Conservation (phyloP, 805 yeast genomes). For the Yamadazyma nakazawae region DNA sequence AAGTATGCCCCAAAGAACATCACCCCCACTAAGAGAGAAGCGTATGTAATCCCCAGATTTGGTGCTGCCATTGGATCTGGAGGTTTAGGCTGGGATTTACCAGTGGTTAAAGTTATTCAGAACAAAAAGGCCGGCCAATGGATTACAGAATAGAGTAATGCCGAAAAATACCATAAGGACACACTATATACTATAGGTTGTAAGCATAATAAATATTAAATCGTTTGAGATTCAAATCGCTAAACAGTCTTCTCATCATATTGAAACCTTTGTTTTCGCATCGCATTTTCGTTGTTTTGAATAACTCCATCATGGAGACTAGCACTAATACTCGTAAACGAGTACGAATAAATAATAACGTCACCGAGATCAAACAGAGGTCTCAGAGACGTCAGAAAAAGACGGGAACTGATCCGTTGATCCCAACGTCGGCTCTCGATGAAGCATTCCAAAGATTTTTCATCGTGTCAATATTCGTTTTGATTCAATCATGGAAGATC, state of each 20-base stretch:
- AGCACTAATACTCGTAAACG: conserved; percentile 4
- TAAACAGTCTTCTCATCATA: neutral
- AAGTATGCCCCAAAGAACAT: conserved; percentile 80
- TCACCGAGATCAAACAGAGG: conserved; percentile 9
- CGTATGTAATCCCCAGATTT: conserved; percentile 86
- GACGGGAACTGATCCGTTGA: conserved; percentile 25
- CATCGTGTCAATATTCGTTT: conserved; percentile 58
- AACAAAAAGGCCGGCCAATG: conserved; percentile 65
- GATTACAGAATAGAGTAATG: conserved; percentile 35
- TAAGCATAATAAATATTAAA: too few relatives aligned
- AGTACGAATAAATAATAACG: conserved; percentile 14
- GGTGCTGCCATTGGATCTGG: conserved; percentile 85
- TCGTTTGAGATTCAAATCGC: too few relatives aligned
- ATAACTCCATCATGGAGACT: neutral
- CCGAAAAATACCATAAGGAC: too few relatives aligned
- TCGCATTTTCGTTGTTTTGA: conserved; percentile 4
- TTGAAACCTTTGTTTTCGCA: conserved; percentile 1
- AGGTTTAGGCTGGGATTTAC: conserved; percentile 86
- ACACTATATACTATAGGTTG: too few relatives aligned
- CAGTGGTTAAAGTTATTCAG: conserved; percentile 75
- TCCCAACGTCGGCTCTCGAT: conserved; percentile 67
- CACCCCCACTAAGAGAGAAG: conserved; percentile 67
- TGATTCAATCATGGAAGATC: conserved; percentile 83
- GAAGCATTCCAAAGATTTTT: conserved; percentile 73
- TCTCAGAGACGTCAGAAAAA: neutral